Percentiles rank a stretch among this genome's conserved stretches.
Conservation (phyloP, 2,329 filamentous ascomycete species). For the Tympanopsis confertula region DNA sequence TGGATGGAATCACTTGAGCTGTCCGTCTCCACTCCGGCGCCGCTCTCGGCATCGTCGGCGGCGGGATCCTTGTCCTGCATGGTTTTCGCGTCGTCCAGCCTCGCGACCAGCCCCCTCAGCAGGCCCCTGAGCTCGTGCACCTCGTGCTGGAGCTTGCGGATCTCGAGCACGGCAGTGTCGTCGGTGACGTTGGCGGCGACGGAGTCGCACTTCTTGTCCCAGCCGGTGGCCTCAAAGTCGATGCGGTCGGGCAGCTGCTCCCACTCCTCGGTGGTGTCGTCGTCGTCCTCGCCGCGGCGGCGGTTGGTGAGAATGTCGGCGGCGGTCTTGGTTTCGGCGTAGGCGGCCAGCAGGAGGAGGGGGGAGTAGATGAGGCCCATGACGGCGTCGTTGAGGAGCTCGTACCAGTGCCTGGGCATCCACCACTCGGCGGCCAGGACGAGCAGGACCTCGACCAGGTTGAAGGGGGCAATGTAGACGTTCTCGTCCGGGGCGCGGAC, state of each 20-base stretch:
- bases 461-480: constrained; percentile 92
- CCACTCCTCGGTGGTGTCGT: constrained; percentile 85
- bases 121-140: constrained; percentile 42
- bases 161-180: constrained; percentile 64
- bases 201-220: constrained; percentile 68
- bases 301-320: constrained; percentile 62
- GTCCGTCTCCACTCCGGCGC: too few relatives aligned
- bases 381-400: constrained; percentile 73
- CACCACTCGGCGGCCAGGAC: constrained; percentile 88
- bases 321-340: constrained; percentile 56
- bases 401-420: constrained; percentile 65
- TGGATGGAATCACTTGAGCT: too few relatives aligned
- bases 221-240: constrained; percentile 74
- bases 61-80: too few relatives aligned
- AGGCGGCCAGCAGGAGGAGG: constrained; percentile 67
- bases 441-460: constrained; percentile 76
- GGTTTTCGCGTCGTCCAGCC: too few relatives aligned
- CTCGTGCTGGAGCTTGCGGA: constrained; percentile 44
- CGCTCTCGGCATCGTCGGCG: too few relatives aligned
- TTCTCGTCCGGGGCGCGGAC: constrained; percentile 95
- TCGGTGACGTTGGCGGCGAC: constrained; percentile 72
- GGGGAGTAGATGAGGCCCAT: constrained; percentile 83
- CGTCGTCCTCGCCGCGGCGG: constrained; percentile 71
- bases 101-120: constrained; percentile 13
- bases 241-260: constrained; percentile 65